These are phyloP conservation scores for Gynandropsis gynandra DNA, from an alignment of 345 rosid genomes.

Conservation along the genomic window DNA sequence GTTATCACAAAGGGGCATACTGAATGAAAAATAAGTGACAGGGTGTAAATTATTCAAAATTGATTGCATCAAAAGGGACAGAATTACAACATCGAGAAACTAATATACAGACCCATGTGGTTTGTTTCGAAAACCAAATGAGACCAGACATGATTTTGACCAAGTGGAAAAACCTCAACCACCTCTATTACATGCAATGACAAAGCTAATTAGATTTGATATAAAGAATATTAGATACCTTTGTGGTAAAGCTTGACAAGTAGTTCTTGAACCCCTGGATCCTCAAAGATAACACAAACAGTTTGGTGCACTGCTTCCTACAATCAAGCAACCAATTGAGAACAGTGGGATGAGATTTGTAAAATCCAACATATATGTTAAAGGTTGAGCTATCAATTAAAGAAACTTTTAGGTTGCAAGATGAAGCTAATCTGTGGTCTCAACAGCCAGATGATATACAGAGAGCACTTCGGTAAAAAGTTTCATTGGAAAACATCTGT, in stretches of 20 bases:
- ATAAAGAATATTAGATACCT: constrained; percentile 38
- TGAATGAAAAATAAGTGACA: not conserved
- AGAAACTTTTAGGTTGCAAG: constrained; percentile 5
- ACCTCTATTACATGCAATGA: constrained; percentile 1
- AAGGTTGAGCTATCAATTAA: not conserved
- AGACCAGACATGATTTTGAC: constrained; percentile 7
- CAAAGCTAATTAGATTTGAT: constrained; percentile 6
- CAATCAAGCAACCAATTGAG: constrained; percentile 22
- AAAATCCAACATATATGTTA: constrained; percentile 2
- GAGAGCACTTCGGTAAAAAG: not conserved
- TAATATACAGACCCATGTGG: not conserved
- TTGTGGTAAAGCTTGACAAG: constrained; percentile 89
- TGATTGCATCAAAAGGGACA: not conserved
- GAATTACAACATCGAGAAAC: not conserved
- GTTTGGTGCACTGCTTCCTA: constrained; percentile 96
- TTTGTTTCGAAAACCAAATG: constrained; percentile 1
- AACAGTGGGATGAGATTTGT: not conserved
- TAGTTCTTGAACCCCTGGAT: constrained; percentile 95
- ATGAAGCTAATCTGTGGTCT: constrained; percentile 6
- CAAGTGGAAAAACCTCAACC: not conserved
- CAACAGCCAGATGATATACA: constrained; percentile 4
- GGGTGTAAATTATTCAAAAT: not conserved
- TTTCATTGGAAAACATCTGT: not conserved
- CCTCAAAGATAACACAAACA: constrained; percentile 86
- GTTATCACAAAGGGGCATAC: constrained; percentile 9